Conservation (phyloP, 148 eudicot genomes). For the Camellia sinensis region DNA sequence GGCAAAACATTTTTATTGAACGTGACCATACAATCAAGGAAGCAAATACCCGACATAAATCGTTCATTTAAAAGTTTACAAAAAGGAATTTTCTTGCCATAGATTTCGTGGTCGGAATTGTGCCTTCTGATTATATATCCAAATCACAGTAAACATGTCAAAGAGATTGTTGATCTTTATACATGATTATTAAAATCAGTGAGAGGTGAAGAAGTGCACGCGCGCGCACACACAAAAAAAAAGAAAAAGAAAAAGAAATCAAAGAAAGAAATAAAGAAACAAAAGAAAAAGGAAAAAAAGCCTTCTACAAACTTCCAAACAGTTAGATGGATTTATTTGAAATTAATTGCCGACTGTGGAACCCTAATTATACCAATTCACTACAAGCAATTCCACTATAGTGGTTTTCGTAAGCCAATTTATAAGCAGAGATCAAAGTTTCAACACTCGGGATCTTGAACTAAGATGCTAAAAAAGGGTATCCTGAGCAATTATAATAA, state of each 20-base stretch:
- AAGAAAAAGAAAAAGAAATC: background rate
- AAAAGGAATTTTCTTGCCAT: background rate
- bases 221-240: too few relatives aligned
- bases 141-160: background rate
- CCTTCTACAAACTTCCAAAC: background rate
- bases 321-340: background rate
- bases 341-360: background rate
- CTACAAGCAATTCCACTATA: background rate
- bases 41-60: background rate
- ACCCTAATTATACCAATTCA: background rate
- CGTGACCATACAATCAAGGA: background rate
- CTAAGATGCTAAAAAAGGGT: too few relatives aligned
- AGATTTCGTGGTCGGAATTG: background rate
- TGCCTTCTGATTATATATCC: background rate
- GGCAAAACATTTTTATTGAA: background rate
- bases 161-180: background rate
- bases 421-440: background rate
- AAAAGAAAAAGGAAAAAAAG: background rate
- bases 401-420: background rate
- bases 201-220: background rate
- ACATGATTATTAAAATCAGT: background rate
- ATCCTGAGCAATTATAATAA: too few relatives aligned
- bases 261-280: too few relatives aligned
- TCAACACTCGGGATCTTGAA: too few relatives aligned
- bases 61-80: too few relatives aligned